phyloP scores from a whole-genome alignment of 208 protist species.

The Trypanosoma cruzi region DNA sequence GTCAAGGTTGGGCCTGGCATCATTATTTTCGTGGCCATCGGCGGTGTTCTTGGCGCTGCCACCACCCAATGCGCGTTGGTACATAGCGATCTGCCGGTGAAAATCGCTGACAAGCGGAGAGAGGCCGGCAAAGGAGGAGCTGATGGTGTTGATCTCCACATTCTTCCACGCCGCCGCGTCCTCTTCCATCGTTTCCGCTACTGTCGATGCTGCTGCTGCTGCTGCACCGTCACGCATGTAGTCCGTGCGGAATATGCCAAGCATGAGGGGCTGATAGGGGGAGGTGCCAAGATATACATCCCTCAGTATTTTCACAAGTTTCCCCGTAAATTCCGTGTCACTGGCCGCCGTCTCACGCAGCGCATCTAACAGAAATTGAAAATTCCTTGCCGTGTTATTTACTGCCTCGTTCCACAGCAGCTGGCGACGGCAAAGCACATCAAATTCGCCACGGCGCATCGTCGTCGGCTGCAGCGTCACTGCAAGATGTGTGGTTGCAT shows the following conservation, averaged over 20 bases:
- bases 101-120: constrained; percentile 80
- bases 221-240: constrained; percentile 89
- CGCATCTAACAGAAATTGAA: constrained; percentile 49
- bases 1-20: not conserved
- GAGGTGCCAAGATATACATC: constrained; percentile 61
- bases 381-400: constrained; percentile 77
- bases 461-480: constrained; percentile 60
- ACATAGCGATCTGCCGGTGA: constrained; percentile 75
- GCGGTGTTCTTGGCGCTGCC: constrained; percentile 2
- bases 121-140: constrained; percentile 92
- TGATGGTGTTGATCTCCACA: constrained; percentile 98
- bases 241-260: constrained; percentile 94
- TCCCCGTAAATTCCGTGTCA: constrained; percentile 83
- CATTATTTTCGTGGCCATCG: not conserved
- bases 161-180: constrained; percentile 78
- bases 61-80: constrained; percentile 22
- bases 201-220: constrained; percentile 28
- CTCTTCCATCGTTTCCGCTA: too few species aligned
- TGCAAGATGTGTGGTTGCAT: constrained; percentile 50
- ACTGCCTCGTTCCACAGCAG: constrained; percentile 85
- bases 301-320: constrained; percentile 83
- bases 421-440: constrained; percentile 44
- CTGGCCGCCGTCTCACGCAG: constrained; percentile 69
- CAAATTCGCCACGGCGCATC: constrained; percentile 45
- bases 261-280: constrained; percentile 74